A percentile compares a stretch with the other conserved stretches of the same genome.
Conservation (phyloP, 2,329 filamentous ascomycete species). For the Paracorniculantispora psalliotae region DNA sequence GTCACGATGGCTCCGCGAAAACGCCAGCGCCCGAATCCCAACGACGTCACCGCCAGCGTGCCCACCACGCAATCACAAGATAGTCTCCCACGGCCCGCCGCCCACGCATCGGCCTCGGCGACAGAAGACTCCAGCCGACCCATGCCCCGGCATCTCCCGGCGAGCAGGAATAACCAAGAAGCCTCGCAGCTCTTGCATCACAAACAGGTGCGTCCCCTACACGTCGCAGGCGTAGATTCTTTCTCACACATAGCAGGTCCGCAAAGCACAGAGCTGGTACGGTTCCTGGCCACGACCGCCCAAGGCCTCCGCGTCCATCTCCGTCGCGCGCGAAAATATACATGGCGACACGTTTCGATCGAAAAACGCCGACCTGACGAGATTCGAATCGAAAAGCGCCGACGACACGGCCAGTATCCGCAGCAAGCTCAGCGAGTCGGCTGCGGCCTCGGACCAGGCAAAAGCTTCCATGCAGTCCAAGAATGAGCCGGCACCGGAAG, state of each 20-base stretch:
- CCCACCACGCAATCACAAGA: constrained; percentile 16
- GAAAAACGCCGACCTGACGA: constrained; percentile 43
- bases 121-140: constrained; percentile 4
- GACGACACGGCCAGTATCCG: constrained; percentile 28
- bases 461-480: constrained; percentile 13
- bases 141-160: constrained; percentile 8
- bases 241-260: constrained; percentile 32
- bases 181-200: constrained; percentile 6
- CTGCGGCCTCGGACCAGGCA: constrained; percentile 9
- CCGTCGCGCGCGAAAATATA: constrained; percentile 57
- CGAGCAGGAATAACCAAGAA: not conserved
- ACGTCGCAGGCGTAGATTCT: constrained; percentile 6
- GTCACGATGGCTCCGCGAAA: constrained; percentile 29
- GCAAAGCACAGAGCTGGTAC: constrained; percentile 57
- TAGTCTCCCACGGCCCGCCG: constrained; percentile 2
- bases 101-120: constrained; percentile 16
- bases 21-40: constrained; percentile 27
- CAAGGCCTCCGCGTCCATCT: constrained; percentile 55
- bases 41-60: constrained; percentile 18
- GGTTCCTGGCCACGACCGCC: constrained; percentile 53
- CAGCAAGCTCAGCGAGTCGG: constrained; percentile 18
- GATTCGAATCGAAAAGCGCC: constrained; percentile 42
- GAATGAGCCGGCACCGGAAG: not conserved
- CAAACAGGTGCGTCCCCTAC: constrained; percentile 15
- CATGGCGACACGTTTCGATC: constrained; percentile 50